Evolutionary conservation across 2,329 filamentous ascomycete species (phyloP).

Genomic region (Colletotrichum viniferum): DNA sequence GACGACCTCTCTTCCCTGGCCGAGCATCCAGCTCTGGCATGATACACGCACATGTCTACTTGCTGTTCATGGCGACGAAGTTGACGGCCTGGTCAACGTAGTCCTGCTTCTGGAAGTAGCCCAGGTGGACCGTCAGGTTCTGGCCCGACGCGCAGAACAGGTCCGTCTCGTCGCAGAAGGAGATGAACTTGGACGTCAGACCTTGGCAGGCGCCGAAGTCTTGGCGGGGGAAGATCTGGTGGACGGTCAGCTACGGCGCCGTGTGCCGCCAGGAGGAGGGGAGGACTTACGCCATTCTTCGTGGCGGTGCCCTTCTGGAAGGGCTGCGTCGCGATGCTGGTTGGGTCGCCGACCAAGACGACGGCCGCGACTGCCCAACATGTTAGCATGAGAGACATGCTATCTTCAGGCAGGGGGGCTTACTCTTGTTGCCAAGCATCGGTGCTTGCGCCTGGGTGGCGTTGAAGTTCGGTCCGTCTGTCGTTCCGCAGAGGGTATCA

Average conservation of each 20-base stretch:
- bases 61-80: neutral
- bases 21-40: constrained; percentile 6
- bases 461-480: constrained; percentile 28
- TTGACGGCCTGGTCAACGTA: neutral
- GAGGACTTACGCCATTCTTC: constrained; percentile 38
- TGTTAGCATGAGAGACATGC: neutral
- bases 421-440: constrained; percentile 37
- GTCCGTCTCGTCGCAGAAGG: constrained; percentile 14
- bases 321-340: constrained; percentile 36
- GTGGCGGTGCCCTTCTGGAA: constrained; percentile 41
- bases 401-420: constrained; percentile 3
- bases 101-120: constrained; percentile 14
- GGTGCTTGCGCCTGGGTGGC: constrained; percentile 27
- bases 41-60: neutral
- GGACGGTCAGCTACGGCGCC: neutral
- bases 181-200: neutral
- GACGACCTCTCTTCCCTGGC: neutral
- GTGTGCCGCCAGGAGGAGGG: rapidly evolving
- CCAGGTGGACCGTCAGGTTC: constrained; percentile 11
- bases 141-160: constrained; percentile 16
- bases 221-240: constrained; percentile 12
- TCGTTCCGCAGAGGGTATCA: constrained; percentile 42
- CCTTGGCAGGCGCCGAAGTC: neutral
- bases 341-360: constrained; percentile 45
- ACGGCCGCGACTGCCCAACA: constrained; percentile 40